These are phyloP conservation scores for Vicia faba DNA, from an alignment of 306 rosid genomes.

Conservation along the genomic window DNA sequence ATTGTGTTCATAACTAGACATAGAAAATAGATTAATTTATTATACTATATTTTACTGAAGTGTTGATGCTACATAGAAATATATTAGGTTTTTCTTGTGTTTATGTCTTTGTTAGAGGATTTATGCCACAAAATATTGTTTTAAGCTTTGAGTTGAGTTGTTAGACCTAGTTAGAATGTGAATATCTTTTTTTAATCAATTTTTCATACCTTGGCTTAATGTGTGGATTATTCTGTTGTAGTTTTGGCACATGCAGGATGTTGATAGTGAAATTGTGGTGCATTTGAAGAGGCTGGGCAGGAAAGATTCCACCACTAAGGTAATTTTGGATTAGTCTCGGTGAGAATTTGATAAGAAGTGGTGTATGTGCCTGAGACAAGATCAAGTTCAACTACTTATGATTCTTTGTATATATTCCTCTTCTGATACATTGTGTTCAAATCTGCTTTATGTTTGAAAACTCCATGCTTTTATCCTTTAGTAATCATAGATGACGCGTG, in stretches of 20 bases:
- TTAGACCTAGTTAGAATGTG: constrained; percentile 5
- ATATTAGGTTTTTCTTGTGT: no score
- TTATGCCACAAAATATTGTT: no score
- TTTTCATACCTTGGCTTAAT: neutral
- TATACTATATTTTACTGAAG: no score
- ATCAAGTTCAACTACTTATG: neutral
- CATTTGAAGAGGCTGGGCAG: constrained; percentile 93
- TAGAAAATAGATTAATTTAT: no score
- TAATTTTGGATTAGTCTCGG: constrained; percentile 38
- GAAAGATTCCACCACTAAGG: constrained; percentile 95
- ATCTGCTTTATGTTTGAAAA: constrained; percentile 7
- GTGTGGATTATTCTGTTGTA: neutral
- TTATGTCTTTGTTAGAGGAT: no score
- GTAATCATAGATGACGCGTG: constrained; percentile 8
- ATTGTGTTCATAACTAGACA: no score
- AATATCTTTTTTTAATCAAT: neutral
- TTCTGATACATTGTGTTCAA: neutral
- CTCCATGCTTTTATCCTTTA: neutral
- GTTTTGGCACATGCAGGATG: constrained; percentile 55
- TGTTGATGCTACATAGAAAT: no score
- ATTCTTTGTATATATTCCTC: constrained; percentile 7
- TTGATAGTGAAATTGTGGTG: constrained; percentile 81
- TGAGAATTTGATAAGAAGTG: constrained; percentile 12
- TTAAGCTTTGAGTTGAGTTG: constrained; percentile 25
- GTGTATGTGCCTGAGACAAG: neutral